Base-by-base conservation (phyloP, 768 basidiomycete genomes). In the Dendrothele bispora region DNA sequence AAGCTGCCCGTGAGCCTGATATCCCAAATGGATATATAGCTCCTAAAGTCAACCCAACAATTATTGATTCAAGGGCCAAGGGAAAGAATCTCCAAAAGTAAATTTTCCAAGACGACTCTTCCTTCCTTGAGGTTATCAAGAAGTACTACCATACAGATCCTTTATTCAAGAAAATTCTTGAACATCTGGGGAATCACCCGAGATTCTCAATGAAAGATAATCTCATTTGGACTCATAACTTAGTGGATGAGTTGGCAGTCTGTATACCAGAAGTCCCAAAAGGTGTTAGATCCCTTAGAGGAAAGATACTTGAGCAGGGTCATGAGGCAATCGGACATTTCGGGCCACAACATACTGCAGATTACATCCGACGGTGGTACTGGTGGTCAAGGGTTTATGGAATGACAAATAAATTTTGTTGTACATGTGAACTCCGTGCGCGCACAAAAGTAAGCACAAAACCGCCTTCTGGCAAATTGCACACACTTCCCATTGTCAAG, bases 281-380 rank as follows among this genome's bases (percentile, higher is more conserved):
- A 7, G 32, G 43, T 15, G 20, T 15, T n/a, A 15, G 26, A 7
- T 8, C 26, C 25, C 20, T 29, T 11, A 6, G 20, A 29, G 39
- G 39, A 7, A 7, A 15, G 8, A 44, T 44, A 14, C 14, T 30
- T 11, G 28, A 44, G 25, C 27, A 29, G 14, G 43, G 7, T 28
- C 43, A 44, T 21, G 6, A 14, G 2, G 39, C 42, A 2, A 14
- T 67, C 0, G 67, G 63, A 0, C 65, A 67, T 36, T 51, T 61
- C 7, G 61, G 62, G 0, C 5, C 41, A 0, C 37, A 50, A 1
- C 52, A 55, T 20, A 68, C 65, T 1, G 11, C 46, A 1, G 57
- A 61, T 3, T 67, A 65, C 27, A 24, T 67, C 1, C 53, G 35
- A n/a, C 49, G 43, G 8, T 55, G 51, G 39, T 58, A 51, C 20